These are phyloP conservation scores for Inga oerstediana DNA, from an alignment of 306 rosid genomes.

Conservation along the genomic window DNA sequence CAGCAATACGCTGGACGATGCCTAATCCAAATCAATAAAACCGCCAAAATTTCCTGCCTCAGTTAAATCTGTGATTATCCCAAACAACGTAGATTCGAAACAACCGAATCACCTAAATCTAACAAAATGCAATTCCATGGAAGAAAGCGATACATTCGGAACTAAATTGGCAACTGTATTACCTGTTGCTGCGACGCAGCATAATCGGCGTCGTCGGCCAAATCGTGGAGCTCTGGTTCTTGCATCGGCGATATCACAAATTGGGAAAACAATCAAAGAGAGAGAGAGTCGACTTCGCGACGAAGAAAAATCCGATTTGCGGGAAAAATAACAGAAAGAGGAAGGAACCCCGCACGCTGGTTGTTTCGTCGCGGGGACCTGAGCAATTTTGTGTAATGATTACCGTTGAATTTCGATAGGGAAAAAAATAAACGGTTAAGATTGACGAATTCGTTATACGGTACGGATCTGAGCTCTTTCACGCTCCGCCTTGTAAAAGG, in stretches of 20 bases:
- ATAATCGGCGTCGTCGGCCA: slow-evolving; percentile 97
- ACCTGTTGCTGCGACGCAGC: slow-evolving; percentile 92
- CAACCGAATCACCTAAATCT: slow-evolving; percentile 34
- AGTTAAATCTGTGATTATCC: slow-evolving; percentile 19
- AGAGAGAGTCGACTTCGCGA: slow-evolving; percentile 34
- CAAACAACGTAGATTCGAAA: background rate
- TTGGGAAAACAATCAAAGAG: background rate
- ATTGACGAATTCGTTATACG: background rate
- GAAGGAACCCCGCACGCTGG: slow-evolving; percentile 15
- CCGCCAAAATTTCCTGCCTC: slow-evolving; percentile 2
- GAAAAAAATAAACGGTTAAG: slow-evolving; percentile 31
- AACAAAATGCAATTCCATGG: slow-evolving; percentile 27
- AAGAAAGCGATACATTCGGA: slow-evolving; percentile 16
- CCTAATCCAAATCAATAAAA: slow-evolving; percentile 46
- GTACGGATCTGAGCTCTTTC: background rate
- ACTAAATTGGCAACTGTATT: slow-evolving; percentile 20
- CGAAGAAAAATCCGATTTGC: slow-evolving; percentile 39
- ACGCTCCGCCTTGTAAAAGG: background rate
- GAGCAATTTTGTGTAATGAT: background rate
- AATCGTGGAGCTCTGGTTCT: slow-evolving; percentile 85
- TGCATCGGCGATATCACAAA: slow-evolving; percentile 56
- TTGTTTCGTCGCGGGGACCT: slow-evolving; percentile 33
- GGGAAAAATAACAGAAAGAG: slow-evolving; percentile 19
- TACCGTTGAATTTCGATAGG: slow-evolving; percentile 5
- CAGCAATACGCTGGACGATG: slow-evolving; percentile 72